phyloP scores from a whole-genome alignment of 768 basidiomycete genomes.

The Agaricus blazei region DNA sequence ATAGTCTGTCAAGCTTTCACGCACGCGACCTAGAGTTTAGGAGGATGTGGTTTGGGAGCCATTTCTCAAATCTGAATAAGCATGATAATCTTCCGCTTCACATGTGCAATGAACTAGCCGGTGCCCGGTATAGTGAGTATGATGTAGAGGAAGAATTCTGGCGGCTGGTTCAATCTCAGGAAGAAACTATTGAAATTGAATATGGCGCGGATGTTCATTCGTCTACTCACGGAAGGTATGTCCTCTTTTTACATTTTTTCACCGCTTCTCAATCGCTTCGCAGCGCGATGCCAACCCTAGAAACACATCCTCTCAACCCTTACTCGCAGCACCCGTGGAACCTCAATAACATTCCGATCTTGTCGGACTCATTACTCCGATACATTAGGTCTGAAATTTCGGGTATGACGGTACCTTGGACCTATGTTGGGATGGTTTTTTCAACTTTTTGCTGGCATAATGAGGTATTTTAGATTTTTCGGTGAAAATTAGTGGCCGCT shows the following conservation, averaged over 20 bases:
- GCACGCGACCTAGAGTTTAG: constrained; percentile 88
- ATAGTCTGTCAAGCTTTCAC: constrained; percentile 87
- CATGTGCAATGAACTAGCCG: constrained; percentile 46
- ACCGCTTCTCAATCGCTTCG: constrained; percentile 7
- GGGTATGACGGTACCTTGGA: constrained; percentile 99
- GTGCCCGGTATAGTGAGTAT: constrained; percentile 72
- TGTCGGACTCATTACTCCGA: constrained; percentile 87
- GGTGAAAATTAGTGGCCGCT: background rate
- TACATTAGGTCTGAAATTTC: constrained; percentile 99
- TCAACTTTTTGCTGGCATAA: constrained; percentile 99
- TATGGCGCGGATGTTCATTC: constrained; percentile 99
- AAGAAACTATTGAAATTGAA: constrained; percentile 95
- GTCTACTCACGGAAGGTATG: constrained; percentile 93
- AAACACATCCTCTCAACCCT: constrained; percentile 83
- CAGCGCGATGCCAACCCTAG: constrained; percentile 94
- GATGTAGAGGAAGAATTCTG: constrained; percentile 97
- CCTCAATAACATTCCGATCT: constrained; percentile 93
- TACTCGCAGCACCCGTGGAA: constrained; percentile 96
- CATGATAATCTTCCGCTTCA: constrained; percentile 41
- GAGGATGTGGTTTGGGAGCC: constrained; percentile 80
- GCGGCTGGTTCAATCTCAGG: constrained; percentile 85
- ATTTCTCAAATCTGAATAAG: constrained; percentile 35
- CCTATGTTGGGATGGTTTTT: constrained; percentile 98
- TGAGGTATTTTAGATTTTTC: constrained; percentile 50
- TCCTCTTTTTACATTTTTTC: background rate